Conservation (phyloP, 192 early-diverging fungal genomes). For the Dimargaris cristalligena region DNA sequence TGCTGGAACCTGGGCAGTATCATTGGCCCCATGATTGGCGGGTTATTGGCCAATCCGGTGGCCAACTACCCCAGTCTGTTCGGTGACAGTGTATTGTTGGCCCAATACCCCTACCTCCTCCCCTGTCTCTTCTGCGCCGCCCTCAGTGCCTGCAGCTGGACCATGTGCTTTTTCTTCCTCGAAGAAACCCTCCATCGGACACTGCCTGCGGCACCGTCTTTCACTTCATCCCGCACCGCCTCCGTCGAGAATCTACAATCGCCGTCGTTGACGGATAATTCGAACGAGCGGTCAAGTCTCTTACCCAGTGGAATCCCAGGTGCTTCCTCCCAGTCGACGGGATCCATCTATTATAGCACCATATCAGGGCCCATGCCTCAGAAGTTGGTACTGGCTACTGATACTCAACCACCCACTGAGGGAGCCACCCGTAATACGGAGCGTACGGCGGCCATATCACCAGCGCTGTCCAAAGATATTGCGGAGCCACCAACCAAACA, state of each 20-base stretch:
- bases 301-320: background rate
- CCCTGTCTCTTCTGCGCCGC: slow-evolving; percentile 55
- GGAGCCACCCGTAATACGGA: background rate
- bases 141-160: slow-evolving; percentile 41
- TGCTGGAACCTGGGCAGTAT: slow-evolving; percentile 46
- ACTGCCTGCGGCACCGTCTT: background rate
- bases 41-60: slow-evolving; percentile 61
- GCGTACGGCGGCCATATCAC: background rate
- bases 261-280: too few species aligned
- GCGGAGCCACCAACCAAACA: background rate
- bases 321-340: background rate
- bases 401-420: too few species aligned
- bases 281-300: too few species aligned
- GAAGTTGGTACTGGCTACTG: background rate
- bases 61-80: slow-evolving; percentile 41
- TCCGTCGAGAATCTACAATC: too few species aligned
- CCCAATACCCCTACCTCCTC: slow-evolving; percentile 58
- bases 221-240: background rate
- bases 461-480: background rate
- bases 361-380: background rate
- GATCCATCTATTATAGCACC: background rate
- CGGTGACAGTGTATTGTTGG: slow-evolving; percentile 37
- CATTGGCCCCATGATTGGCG: slow-evolving; percentile 56
- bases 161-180: slow-evolving; percentile 40
- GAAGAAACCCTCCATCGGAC: slow-evolving; percentile 35